phyloP scores from a whole-genome alignment of 148 eudicot genomes.

The Vaccinium vitisidaea region DNA sequence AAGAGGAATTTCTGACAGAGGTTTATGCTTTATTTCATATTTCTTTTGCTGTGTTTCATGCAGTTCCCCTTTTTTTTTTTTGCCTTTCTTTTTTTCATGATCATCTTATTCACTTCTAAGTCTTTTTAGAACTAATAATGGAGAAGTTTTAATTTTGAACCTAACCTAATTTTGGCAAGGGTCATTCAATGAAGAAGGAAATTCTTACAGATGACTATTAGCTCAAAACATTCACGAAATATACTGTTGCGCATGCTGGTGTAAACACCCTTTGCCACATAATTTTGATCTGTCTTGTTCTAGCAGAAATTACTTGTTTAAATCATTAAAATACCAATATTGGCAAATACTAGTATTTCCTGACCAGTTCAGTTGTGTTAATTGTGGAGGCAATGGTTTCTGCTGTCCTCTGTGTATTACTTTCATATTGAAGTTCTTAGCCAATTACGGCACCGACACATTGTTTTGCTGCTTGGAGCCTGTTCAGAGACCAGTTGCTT shows the following conservation, averaged over 20 bases:
- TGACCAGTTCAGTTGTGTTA: slow-evolving; percentile 8
- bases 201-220: neutral
- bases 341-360: neutral
- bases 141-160: neutral
- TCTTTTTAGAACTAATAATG: neutral
- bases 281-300: neutral
- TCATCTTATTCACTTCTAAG: neutral
- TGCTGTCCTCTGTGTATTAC: slow-evolving; percentile 13
- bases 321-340: neutral
- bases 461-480: slow-evolving; percentile 67
- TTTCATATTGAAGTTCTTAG: slow-evolving; percentile 67
- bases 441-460: slow-evolving; percentile 66
- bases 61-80: neutral
- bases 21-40: slow-evolving; percentile 20
- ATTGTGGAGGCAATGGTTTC: slow-evolving; percentile 1
- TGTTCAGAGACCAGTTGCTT: slow-evolving; percentile 74
- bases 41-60: slow-evolving; percentile 8
- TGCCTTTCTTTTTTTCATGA: neutral
- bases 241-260: neutral
- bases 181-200: neutral
- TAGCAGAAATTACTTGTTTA: neutral
- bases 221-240: neutral
- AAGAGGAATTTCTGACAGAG: slow-evolving; percentile 74
- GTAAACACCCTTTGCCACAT: neutral
- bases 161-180: neutral